These are phyloP conservation scores for Lactarius trivialis DNA, from an alignment of 768 basidiomycete genomes.

Conservation along the genomic window DNA sequence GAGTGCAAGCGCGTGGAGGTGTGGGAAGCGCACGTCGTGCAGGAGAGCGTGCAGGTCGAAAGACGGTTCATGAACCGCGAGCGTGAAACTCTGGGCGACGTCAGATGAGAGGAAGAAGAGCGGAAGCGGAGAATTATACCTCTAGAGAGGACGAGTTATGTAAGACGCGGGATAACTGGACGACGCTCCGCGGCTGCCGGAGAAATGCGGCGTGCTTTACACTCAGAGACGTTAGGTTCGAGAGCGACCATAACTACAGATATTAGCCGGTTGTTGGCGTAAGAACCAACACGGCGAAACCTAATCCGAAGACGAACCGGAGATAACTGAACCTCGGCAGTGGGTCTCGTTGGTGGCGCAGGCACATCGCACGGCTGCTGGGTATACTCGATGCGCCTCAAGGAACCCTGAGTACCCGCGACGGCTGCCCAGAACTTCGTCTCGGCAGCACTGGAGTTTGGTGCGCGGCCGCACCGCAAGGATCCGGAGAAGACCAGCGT, in stretches of 20 bases:
- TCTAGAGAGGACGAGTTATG: background rate
- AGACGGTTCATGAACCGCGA: slow-evolving; percentile 31
- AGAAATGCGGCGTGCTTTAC: slow-evolving; percentile 5
- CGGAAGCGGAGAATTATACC: background rate
- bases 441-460: background rate
- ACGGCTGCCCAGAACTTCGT: slow-evolving; percentile 1
- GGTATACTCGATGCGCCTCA: background rate
- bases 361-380: background rate
- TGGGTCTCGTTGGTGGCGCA: background rate
- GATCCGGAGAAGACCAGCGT: background rate
- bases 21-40: background rate
- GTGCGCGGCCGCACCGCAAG: background rate
- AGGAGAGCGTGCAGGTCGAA: slow-evolving; percentile 1
- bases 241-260: slow-evolving; percentile 3
- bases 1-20: background rate
- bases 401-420: background rate
- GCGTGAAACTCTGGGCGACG: slow-evolving; percentile 1
- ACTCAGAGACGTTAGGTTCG: slow-evolving; percentile 2
- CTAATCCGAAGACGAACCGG: background rate
- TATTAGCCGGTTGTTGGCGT: no score
- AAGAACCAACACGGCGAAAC: background rate
- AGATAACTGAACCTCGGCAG: background rate
- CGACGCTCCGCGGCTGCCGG: background rate
- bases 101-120: background rate
- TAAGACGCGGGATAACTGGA: slow-evolving; percentile 1